These are phyloP conservation scores for Stenocarpella maydis DNA, from an alignment of 2,329 filamentous ascomycete species.

Conservation along the genomic window DNA sequence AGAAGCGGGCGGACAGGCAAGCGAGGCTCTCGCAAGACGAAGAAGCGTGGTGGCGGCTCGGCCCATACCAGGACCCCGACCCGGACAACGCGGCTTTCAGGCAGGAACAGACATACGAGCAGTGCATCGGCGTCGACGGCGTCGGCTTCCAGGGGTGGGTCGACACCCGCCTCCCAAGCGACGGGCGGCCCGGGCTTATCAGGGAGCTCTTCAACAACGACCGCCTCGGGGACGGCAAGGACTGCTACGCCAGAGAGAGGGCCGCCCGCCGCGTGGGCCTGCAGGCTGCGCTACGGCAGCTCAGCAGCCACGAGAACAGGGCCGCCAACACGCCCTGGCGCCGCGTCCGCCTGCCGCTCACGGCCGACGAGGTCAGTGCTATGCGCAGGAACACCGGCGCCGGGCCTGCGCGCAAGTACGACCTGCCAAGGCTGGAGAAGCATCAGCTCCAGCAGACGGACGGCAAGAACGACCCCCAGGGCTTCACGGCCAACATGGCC, in stretches of 20 bases:
- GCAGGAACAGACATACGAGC: slow-evolving; percentile 49
- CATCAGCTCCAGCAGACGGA: slow-evolving; percentile 28
- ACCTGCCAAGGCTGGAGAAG: slow-evolving; percentile 21
- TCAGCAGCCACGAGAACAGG: slow-evolving; percentile 49
- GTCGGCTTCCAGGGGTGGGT: slow-evolving; percentile 37
- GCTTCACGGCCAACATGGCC: slow-evolving; percentile 33
- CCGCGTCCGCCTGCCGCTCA: slow-evolving; percentile 48
- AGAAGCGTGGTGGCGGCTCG: slow-evolving; percentile 31
- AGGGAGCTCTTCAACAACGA: slow-evolving; percentile 6
- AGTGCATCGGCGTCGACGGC: slow-evolving; percentile 40
- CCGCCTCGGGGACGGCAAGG: slow-evolving; percentile 16
- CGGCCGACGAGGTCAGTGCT: slow-evolving; percentile 39
- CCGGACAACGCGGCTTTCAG: slow-evolving; percentile 44
- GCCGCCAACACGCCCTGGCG: slow-evolving; percentile 48
- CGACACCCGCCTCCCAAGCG: slow-evolving; percentile 29
- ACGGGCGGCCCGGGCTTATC: background rate
- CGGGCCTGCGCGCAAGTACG: slow-evolving; percentile 29
- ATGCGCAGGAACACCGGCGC: slow-evolving; percentile 32
- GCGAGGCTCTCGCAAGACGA: slow-evolving; percentile 37
- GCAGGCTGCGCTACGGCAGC: slow-evolving; percentile 51
- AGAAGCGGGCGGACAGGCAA: background rate
- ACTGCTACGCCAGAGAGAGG: slow-evolving; percentile 47
- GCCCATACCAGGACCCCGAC: background rate
- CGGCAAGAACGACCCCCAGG: slow-evolving; percentile 36
- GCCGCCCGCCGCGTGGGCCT: slow-evolving; percentile 56